phyloP scores from a whole-genome alignment of 805 yeast species.

The Cyberlindnera maritima region DNA sequence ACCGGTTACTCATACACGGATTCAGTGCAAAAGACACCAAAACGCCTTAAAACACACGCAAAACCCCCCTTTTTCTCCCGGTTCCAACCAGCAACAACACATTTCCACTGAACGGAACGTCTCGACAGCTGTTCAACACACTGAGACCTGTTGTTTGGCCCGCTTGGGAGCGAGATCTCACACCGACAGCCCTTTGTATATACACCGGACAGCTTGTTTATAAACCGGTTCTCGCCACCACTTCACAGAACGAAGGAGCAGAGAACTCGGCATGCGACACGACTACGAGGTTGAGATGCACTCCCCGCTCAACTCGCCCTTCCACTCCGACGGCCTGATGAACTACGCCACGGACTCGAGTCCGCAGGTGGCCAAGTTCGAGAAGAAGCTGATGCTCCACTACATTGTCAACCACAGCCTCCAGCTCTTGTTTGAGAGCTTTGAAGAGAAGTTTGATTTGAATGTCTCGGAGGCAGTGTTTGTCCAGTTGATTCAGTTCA shows the following conservation, averaged over 20 bases:
- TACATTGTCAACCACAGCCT: conserved; percentile 15
- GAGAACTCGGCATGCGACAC: conserved; percentile 6
- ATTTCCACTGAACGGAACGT: conserved; percentile 9
- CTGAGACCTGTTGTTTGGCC: not conserved
- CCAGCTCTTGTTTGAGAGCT: conserved; percentile 12
- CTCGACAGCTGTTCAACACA: conserved; percentile 6
- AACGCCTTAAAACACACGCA: too few relatives aligned
- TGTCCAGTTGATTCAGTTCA: conserved; percentile 10
- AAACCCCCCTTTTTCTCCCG: too few relatives aligned
- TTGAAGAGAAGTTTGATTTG: conserved; percentile 5
- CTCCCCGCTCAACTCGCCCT: conserved; percentile 20
- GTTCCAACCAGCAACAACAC: not conserved
- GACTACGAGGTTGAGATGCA: conserved; percentile 17
- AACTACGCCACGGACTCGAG: conserved; percentile 15
- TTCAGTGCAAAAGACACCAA: too few relatives aligned
- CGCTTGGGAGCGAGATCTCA: not conserved
- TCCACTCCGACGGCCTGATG: conserved; percentile 12
- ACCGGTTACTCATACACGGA: too few relatives aligned
- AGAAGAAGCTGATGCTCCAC: conserved; percentile 12
- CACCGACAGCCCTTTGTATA: too few relatives aligned
- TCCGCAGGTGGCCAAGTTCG: conserved; percentile 6
- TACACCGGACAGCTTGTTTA: too few relatives aligned
- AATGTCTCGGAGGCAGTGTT: not conserved
- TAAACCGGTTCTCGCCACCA: not conserved
- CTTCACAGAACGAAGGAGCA: conserved; percentile 1